These are phyloP conservation scores for Bretschneidera sinensis DNA, from an alignment of 345 rosid genomes.

Conservation along the genomic window DNA sequence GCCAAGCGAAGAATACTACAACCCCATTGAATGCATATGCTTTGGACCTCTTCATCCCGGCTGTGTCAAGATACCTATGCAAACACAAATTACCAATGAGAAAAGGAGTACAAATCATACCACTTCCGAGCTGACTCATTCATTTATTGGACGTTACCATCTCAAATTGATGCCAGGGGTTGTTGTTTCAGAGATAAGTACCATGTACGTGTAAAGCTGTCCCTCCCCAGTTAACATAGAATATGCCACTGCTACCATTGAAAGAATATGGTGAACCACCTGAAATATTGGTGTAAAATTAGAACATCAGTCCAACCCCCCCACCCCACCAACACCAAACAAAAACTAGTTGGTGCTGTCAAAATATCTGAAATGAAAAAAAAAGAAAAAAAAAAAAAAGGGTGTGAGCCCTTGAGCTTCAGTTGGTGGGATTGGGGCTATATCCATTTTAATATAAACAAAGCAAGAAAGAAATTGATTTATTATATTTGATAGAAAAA, in stretches of 20 bases:
- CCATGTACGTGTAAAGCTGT: constrained; percentile 51
- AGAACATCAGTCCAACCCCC: background rate
- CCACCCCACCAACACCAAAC: too few relatives aligned
- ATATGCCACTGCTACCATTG: constrained; percentile 39
- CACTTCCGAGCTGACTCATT: background rate
- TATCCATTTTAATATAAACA: too few relatives aligned
- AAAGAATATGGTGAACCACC: constrained; percentile 53
- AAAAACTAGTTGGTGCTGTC: background rate
- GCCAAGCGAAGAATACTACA: constrained; percentile 48
- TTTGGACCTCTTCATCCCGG: constrained; percentile 53
- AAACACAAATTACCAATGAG: background rate
- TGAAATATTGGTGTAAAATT: constrained; percentile 18
- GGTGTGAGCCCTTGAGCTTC: background rate
- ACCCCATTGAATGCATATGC: constrained; percentile 52
- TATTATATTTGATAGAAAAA: background rate
- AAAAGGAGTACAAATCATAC: background rate
- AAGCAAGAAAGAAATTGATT: too few relatives aligned
- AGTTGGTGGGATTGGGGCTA: too few relatives aligned
- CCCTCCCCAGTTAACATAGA: constrained; percentile 53
- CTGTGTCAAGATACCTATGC: constrained; percentile 54
- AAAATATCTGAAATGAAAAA: background rate
- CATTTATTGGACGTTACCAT: constrained; percentile 33
- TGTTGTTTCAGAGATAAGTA: constrained; percentile 56
- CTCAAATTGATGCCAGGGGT: constrained; percentile 61
- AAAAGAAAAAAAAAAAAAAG: background rate